A percentile compares a stretch with the other conserved stretches of the same genome.
Evolutionary conservation across 495 filamentous ascomycete genomes (phyloP).

Genomic region (Cudoniella acicularis): DNA sequence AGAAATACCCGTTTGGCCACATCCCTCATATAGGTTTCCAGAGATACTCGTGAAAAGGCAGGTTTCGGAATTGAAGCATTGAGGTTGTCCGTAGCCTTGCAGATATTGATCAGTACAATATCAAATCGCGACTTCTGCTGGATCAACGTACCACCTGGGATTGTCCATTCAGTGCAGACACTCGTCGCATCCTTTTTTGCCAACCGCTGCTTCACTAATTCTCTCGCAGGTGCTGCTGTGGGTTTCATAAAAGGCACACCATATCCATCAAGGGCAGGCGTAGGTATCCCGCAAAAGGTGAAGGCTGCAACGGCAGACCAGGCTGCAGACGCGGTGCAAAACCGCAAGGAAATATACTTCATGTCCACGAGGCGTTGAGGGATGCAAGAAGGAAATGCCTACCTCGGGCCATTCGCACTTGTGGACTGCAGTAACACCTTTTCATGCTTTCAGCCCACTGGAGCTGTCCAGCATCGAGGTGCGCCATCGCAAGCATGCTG

Average conservation of each 20-base stretch:
- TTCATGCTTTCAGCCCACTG: too few relatives aligned
- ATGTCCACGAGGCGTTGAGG: not conserved
- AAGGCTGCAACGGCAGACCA: not conserved
- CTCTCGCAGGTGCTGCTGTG: slow-evolving; percentile 13
- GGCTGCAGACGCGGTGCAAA: not conserved
- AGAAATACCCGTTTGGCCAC: slow-evolving; percentile 5
- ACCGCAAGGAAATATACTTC: not conserved
- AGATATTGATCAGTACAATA: not conserved
- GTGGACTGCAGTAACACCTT: too few relatives aligned
- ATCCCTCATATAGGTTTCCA: slow-evolving; percentile 20
- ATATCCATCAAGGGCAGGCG: not conserved
- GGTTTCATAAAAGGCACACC: not conserved
- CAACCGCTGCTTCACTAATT: slow-evolving; percentile 18
- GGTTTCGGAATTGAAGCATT: slow-evolving; percentile 11
- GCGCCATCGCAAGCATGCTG: too few relatives aligned
- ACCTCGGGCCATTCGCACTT: too few relatives aligned
- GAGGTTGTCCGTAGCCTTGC: slow-evolving; percentile 15
- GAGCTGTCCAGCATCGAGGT: too few relatives aligned
- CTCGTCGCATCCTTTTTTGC: slow-evolving; percentile 10
- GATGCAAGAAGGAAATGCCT: not conserved
- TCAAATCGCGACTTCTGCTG: too few relatives aligned
- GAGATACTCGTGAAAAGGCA: slow-evolving; percentile 14
- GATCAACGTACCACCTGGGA: slow-evolving; percentile 17
- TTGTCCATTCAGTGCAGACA: slow-evolving; percentile 23
- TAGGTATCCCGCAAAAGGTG: not conserved